Percentiles rank a stretch among this genome's conserved stretches.
phyloP scores from a whole-genome alignment of 371 early-diverging fungal genomes.

The Mucor irregularis region DNA sequence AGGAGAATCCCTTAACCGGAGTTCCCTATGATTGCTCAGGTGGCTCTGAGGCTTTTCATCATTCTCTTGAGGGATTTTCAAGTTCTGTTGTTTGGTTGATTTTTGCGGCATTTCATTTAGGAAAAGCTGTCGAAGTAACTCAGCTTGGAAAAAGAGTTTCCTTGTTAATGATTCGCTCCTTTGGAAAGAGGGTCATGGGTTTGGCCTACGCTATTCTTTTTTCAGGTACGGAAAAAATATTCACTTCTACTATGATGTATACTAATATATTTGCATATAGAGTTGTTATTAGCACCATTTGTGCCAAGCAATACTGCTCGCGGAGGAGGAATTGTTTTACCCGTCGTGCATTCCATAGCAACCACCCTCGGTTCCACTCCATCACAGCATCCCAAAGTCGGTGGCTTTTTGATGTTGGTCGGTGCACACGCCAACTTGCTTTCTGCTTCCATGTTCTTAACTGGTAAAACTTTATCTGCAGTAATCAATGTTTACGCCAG shows the following conservation, averaged over 20 bases:
- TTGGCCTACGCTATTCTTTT: conserved; percentile 62
- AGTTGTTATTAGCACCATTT: conserved; percentile 66
- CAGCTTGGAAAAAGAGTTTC: conserved; percentile 62
- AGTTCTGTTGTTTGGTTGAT: conserved; percentile 69
- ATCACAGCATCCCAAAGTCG: conserved; percentile 31
- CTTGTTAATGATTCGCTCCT: conserved; percentile 48
- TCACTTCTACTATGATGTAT: neutral
- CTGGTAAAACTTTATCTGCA: conserved; percentile 29
- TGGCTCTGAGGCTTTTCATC: conserved; percentile 55
- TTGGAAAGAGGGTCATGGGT: conserved; percentile 59
- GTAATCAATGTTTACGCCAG: neutral
- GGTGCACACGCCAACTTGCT: conserved; percentile 65
- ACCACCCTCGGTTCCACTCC: conserved; percentile 49
- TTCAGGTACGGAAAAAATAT: conserved; percentile 38
- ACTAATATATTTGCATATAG: conserved; percentile 23
- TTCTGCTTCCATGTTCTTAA: conserved; percentile 66
- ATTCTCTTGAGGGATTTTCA: conserved; percentile 59
- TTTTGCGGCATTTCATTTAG: conserved; percentile 73
- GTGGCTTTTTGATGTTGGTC: conserved; percentile 55
- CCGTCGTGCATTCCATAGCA: conserved; percentile 67
- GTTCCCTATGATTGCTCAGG: conserved; percentile 53
- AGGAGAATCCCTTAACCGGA: conserved; percentile 27
- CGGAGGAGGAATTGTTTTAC: conserved; percentile 72
- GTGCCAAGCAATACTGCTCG: conserved; percentile 78
- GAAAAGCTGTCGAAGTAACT: conserved; percentile 64